These are phyloP conservation scores for Ophiostoma sp. DNA, from an alignment of 2,329 filamentous ascomycete genomes.

Conservation along the genomic window DNA sequence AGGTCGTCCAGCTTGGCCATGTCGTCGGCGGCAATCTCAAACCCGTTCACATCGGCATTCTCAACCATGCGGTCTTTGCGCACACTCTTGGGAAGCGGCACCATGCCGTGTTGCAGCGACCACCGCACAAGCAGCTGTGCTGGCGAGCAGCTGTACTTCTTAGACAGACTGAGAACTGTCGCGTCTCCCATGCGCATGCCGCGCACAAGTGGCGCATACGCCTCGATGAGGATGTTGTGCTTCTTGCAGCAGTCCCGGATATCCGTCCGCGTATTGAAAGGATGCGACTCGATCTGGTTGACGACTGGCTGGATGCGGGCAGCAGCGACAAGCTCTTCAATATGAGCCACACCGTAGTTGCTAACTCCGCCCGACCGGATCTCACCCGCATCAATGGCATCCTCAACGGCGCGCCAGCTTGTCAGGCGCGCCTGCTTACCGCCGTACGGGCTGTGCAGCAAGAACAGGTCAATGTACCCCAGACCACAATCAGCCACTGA, in stretches of 20 bases:
- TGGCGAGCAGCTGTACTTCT: conserved; percentile 64
- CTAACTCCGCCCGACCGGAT: conserved; percentile 67
- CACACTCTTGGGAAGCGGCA: conserved; percentile 69
- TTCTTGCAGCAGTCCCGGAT: conserved; percentile 63
- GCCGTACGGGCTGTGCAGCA: conserved; percentile 75
- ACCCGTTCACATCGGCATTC: conserved; percentile 57
- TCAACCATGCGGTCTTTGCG: conserved; percentile 56
- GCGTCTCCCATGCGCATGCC: conserved; percentile 65
- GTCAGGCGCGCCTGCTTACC: conserved; percentile 62
- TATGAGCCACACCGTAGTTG: conserved; percentile 71
- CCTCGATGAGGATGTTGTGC: conserved; percentile 66
- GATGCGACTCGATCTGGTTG: conserved; percentile 78
- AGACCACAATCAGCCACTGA: conserved; percentile 61
- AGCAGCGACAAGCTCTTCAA: conserved; percentile 62
- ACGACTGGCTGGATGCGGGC: conserved; percentile 61
- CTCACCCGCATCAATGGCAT: conserved; percentile 68
- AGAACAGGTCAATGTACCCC: conserved; percentile 72
- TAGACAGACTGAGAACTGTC: conserved; percentile 54
- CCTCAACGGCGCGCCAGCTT: conserved; percentile 71
- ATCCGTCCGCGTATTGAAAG: conserved; percentile 67
- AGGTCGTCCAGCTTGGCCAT: conserved; percentile 58
- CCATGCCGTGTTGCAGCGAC: conserved; percentile 68
- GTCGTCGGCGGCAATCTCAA: conserved; percentile 59
- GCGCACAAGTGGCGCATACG: conserved; percentile 72
- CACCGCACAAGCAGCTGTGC: conserved; percentile 73